Evolutionary conservation across 495 filamentous ascomycete species (phyloP).

Genomic region (Talaromyces liani): DNA sequence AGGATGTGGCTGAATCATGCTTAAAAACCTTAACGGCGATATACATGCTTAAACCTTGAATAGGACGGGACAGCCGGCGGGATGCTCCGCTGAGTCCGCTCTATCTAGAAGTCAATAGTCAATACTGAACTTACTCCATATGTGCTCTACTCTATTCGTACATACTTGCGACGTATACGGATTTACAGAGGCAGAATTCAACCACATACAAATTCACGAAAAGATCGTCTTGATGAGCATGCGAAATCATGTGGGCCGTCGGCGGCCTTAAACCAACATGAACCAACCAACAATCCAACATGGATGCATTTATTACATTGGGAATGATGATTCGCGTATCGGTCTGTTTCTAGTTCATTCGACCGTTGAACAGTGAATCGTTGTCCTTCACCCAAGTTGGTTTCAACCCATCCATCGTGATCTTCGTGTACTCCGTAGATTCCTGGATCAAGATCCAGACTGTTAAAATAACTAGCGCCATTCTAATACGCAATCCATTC

Average conservation of each 20-base stretch:
- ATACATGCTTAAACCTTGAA: conserved; percentile 2
- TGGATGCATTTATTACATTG: neutral
- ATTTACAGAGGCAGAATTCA: neutral
- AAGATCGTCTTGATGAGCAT: neutral
- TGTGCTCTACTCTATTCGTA: neutral
- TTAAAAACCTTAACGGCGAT: conserved; percentile 5
- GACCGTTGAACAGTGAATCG: neutral
- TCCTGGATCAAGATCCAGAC: neutral
- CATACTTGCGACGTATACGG: neutral
- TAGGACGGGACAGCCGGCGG: neutral
- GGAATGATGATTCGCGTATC: neutral
- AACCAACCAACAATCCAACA: neutral
- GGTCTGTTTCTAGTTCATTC: neutral
- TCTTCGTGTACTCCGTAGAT: neutral
- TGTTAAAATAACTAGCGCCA: neutral
- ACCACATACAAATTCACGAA: neutral
- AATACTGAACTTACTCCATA: neutral
- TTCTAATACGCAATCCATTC: neutral
- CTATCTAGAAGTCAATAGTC: neutral
- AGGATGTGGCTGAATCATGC: conserved; percentile 4
- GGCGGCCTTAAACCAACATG: neutral
- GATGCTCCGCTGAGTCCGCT: neutral
- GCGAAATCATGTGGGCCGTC: neutral
- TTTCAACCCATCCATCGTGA: neutral
- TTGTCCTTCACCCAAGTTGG: neutral